Evolutionary conservation across 1,139 yeast species (phyloP).

Genomic region (Nematodospora anomalae): DNA sequence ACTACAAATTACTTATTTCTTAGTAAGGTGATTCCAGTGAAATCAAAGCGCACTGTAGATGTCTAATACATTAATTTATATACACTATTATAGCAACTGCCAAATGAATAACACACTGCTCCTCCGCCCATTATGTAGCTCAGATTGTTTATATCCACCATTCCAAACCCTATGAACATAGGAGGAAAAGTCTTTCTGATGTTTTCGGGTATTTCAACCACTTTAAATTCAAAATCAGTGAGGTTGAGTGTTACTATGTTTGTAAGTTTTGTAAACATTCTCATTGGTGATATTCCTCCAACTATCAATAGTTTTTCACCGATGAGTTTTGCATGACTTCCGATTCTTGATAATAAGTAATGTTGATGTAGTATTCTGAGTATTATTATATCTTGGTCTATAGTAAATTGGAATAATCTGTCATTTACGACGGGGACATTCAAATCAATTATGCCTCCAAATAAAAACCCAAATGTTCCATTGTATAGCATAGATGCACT

Average conservation of each 20-base stretch:
- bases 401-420: slow-evolving; percentile 32
- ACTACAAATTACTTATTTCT: too few species aligned
- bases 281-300: slow-evolving; percentile 59
- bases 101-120: slow-evolving; percentile 83
- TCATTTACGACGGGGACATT: slow-evolving; percentile 33
- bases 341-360: slow-evolving; percentile 38
- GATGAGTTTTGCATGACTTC: slow-evolving; percentile 36
- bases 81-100: slow-evolving; percentile 58
- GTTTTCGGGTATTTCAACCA: slow-evolving; percentile 29
- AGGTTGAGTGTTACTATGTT: slow-evolving; percentile 19
- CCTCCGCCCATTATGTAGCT: slow-evolving; percentile 62
- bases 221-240: slow-evolving; percentile 16
- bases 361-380: slow-evolving; percentile 9
- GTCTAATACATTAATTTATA: slow-evolving; percentile 16
- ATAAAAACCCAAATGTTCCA: slow-evolving; percentile 40
- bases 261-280: slow-evolving; percentile 35
- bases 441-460: slow-evolving; percentile 54
- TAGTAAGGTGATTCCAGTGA: too few species aligned
- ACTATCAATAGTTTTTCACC: slow-evolving; percentile 40
- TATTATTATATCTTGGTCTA: slow-evolving; percentile 16
- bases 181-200: slow-evolving; percentile 46
- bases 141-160: slow-evolving; percentile 24
- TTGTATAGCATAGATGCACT: slow-evolving; percentile 40
- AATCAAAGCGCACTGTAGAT: too few species aligned
- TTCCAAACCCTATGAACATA: slow-evolving; percentile 59